Conservation (phyloP, 805 yeast species). For the Myxozyma udenii region DNA sequence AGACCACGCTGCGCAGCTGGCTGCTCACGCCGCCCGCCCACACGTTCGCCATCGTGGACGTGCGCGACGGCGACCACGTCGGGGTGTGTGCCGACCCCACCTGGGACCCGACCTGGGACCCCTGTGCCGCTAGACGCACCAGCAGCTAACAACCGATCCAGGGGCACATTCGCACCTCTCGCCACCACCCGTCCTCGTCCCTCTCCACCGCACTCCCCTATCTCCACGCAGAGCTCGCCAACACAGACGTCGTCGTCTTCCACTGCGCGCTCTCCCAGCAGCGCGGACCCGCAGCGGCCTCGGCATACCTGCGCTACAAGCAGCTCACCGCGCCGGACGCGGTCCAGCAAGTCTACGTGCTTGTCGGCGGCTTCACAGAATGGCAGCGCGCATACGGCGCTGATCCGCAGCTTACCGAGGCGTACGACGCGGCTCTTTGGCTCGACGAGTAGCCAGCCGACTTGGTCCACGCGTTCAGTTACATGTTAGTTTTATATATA, state of each 20-base stretch:
- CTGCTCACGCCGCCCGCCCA: slow-evolving; percentile 9
- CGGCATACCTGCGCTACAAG: slow-evolving; percentile 51
- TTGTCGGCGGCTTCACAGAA: slow-evolving; percentile 77
- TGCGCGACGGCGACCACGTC: slow-evolving; percentile 74
- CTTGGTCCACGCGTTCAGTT: too few species aligned
- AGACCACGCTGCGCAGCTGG: slow-evolving; percentile 15
- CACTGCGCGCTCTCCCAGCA: slow-evolving; percentile 91
- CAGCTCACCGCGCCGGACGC: slow-evolving; percentile 33
- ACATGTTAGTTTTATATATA: too few species aligned
- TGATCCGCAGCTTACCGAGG: slow-evolving; percentile 63
- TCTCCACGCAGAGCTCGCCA: slow-evolving; percentile 38
- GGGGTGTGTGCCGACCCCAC: slow-evolving; percentile 50
- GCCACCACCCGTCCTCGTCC: slow-evolving; percentile 53
- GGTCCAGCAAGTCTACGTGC: slow-evolving; percentile 58
- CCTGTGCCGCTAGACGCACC: slow-evolving; percentile 18
- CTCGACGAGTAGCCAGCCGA: slow-evolving; percentile 1
- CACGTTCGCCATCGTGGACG: slow-evolving; percentile 58
- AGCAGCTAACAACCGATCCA: slow-evolving; percentile 9
- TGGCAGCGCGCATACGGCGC: slow-evolving; percentile 80
- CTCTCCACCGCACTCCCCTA: slow-evolving; percentile 44
- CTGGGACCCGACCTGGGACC: not conserved
- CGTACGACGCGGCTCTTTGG: slow-evolving; percentile 46
- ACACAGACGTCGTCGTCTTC: slow-evolving; percentile 61
- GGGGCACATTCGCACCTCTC: slow-evolving; percentile 60
- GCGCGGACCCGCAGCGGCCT: slow-evolving; percentile 84